These are phyloP conservation scores for Saccharomycopsis malanga DNA, from an alignment of 805 yeast species.

Conservation along the genomic window DNA sequence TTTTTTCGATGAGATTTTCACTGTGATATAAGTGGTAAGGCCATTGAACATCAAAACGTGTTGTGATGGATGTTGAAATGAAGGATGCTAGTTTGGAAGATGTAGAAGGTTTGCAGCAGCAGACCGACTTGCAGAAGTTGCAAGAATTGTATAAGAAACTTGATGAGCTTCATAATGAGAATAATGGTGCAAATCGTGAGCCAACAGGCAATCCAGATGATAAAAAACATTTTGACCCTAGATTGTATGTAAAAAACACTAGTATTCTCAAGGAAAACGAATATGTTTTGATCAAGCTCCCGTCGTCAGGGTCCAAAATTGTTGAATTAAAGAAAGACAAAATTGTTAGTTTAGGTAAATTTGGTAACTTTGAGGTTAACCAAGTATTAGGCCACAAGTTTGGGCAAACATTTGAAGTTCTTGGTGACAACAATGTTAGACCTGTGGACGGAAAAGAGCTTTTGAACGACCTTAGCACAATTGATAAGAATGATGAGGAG, in stretches of 20 bases:
- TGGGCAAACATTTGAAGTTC: conserved; percentile 86
- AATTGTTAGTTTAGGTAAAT: conserved; percentile 74
- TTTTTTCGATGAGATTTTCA: too few species aligned
- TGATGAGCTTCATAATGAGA: neutral
- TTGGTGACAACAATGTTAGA: conserved; percentile 44
- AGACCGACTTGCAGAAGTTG: too few species aligned
- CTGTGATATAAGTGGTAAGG: too few species aligned
- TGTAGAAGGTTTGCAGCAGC: too few species aligned
- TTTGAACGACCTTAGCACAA: conserved; percentile 27
- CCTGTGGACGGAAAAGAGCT: conserved; percentile 40
- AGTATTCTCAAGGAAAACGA: conserved; percentile 39
- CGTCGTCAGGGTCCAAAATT: conserved; percentile 73
- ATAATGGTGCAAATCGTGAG: neutral
- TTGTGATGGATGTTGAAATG: neutral
- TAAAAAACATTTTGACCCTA: conserved; percentile 4
- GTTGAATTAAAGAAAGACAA: conserved; percentile 58
- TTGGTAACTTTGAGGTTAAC: conserved; percentile 75
- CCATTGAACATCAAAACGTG: too few species aligned
- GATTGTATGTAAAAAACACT: conserved; percentile 24
- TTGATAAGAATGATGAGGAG: conserved; percentile 27
- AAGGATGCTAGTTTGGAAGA: neutral
- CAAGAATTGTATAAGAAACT: too few species aligned
- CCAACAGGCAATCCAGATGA: neutral
- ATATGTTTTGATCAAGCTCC: conserved; percentile 63
- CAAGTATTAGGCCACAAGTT: conserved; percentile 73